Evolutionary conservation across 1,139 yeast species (phyloP), one percentile per base, ranked within the genome.

Genomic region (Debaryomycetaceae sp.): DNA sequence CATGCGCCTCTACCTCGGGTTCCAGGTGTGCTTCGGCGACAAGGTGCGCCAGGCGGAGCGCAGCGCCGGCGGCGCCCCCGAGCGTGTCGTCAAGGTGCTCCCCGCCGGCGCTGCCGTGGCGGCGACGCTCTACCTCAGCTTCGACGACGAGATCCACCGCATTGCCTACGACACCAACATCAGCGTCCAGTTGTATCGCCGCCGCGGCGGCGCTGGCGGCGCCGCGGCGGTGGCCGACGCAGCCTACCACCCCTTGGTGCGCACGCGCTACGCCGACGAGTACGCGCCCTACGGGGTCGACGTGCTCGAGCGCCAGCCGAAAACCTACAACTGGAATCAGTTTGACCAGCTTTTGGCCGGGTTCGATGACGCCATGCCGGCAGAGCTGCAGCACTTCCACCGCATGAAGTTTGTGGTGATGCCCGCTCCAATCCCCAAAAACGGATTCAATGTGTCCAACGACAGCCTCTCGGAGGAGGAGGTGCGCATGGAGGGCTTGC

Each of bases 311-410:
- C 65, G 64, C 4, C 63, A 65, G 27, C 71, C 83, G 2, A 58
- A 74, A 26, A 64, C 67, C 12, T 74, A 78, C 40, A 88, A 89
- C 41, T 93, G 98, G 98, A 89, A 89, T 46, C 83, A 81, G 40
- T 68, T 88, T 39, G 99, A 93, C 57, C 96, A 88, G 49, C 71
- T 76, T 16, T 56, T 91, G 16, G 96, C 97, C 1, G 98, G 98
- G 0, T 85, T 82, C 52, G 88, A 82, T 23, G 95, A 85, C 45
- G 73, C 77, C 1, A 61, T 71, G 45, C 70, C 74, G 16, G 67
- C 75, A 23, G 71, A 68, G n/a, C 65, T 72, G 31, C 72, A 71
- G 35, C 71, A 74, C 30, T 83, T 78, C 37, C 71, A 70, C 51
- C 66, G 82, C 35, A 75, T 89, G 55, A 83, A 93, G 46, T 85